Conservation (phyloP, 257 asterid species). For the Knoxia roxburghii region DNA sequence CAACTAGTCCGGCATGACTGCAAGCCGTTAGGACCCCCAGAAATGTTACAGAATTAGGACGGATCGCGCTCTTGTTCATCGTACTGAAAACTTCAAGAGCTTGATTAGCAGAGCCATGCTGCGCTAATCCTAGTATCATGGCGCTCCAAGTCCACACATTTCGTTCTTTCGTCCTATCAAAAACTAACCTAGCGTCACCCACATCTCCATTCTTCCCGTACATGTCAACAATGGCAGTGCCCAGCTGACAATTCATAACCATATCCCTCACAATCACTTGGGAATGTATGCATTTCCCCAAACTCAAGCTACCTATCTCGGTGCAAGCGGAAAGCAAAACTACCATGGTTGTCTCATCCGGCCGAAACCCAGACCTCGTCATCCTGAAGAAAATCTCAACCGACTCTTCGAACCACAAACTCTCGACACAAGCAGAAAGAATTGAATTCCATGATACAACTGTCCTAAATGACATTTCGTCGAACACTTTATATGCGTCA, state of each 20-base stretch:
- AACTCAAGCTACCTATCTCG: slow-evolving; percentile 54
- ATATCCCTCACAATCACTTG: slow-evolving; percentile 52
- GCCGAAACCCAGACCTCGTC: slow-evolving; percentile 33
- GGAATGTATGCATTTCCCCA: slow-evolving; percentile 66
- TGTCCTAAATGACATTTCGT: slow-evolving; percentile 51
- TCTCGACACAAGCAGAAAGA: slow-evolving; percentile 45
- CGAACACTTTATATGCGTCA: slow-evolving; percentile 52
- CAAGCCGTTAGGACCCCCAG: slow-evolving; percentile 84
- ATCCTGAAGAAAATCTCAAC: slow-evolving; percentile 43
- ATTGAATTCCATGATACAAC: slow-evolving; percentile 74
- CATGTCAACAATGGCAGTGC: slow-evolving; percentile 80
- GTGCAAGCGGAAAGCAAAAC: slow-evolving; percentile 57
- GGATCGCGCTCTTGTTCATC: slow-evolving; percentile 35
- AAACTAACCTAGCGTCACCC: slow-evolving; percentile 46
- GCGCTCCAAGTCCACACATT: slow-evolving; percentile 88
- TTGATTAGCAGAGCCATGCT: slow-evolving; percentile 50
- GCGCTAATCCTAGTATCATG: slow-evolving; percentile 75
- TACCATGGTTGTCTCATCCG: slow-evolving; percentile 73
- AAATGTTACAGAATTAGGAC: slow-evolving; percentile 64
- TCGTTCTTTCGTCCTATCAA: slow-evolving; percentile 34
- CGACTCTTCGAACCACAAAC: slow-evolving; percentile 41
- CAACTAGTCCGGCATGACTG: slow-evolving; percentile 64
- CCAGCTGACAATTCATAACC: slow-evolving; percentile 49
- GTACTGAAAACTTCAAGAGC: slow-evolving; percentile 42
- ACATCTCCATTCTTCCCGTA: slow-evolving; percentile 64